Evolutionary conservation across 805 yeast species (phyloP), one percentile per base, ranked within the genome.

Genomic region (Cyberlindnera meyerae): DNA sequence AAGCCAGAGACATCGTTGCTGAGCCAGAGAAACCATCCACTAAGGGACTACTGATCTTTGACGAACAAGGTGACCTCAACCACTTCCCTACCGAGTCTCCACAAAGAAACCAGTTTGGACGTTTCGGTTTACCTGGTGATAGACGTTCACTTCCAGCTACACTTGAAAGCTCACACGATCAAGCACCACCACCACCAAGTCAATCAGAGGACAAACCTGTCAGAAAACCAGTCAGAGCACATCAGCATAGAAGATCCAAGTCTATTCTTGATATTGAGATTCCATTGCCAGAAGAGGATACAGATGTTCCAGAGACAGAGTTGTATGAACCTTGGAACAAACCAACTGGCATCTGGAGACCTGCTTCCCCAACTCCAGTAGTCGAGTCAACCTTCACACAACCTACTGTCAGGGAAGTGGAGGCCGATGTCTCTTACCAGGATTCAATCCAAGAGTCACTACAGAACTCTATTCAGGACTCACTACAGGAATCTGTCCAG

Each of bases 401-500:
- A n/a, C n/a, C n/a, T n/a, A n/a, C n/a, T n/a, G n/a, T n/a, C n/a
- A n/a, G n/a, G n/a, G n/a, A n/a, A n/a, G n/a, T n/a, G n/a, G n/a
- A n/a, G n/a, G n/a, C n/a, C n/a, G n/a, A n/a, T n/a, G n/a, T n/a
- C n/a, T n/a, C n/a, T n/a, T n/a, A n/a, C 6, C 27, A 32, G 6
- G 39, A 18, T 26, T 46, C 52, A 6, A 34, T 40, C 11, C 43
- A 42, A 12, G 44, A 39, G 4, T 45, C 53, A 3, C 29, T 45
- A 24, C 50, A 47, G 22, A 37, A 31, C 11, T 39, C 47, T 12
- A 34, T 40, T 7, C 40, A 38, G 22, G 39, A 35, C 3, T 41
- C 49, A 6, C 27, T 39, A 14, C 43, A 42, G 29, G 36, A 36
- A n/a, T 39, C 46, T 3, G 11, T 37, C 5, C 32, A 34, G 8